Percentiles rank a stretch among this genome's conserved stretches.
Evolutionary conservation across 805 yeast genomes (phyloP).

Genomic region (Wickerhamomyces alni): DNA sequence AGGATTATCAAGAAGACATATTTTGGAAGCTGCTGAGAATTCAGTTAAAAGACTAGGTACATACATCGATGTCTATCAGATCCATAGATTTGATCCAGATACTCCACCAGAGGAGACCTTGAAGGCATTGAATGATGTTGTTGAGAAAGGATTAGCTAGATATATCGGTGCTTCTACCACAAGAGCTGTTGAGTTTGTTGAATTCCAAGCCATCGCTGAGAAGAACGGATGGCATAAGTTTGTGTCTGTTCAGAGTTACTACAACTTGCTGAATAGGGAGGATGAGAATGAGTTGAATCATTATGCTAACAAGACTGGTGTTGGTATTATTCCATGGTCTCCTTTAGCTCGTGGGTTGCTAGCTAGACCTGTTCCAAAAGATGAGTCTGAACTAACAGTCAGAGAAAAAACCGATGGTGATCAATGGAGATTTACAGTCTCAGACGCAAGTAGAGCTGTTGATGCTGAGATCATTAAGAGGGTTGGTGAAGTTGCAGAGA

Average conservation of each 20-base stretch:
- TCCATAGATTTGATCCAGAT: constrained; percentile 42
- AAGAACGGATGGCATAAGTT: constrained; percentile 51
- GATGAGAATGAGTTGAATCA: constrained; percentile 60
- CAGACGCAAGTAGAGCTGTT: constrained; percentile 6
- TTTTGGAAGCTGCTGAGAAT: constrained; percentile 35
- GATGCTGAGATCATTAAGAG: constrained; percentile 36
- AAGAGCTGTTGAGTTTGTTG: constrained; percentile 48
- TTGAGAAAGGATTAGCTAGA: constrained; percentile 38
- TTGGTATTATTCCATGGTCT: constrained; percentile 57
- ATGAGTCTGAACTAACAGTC: constrained; percentile 7
- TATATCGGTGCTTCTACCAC: constrained; percentile 62
- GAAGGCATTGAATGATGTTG: constrained; percentile 47
- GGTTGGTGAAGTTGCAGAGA: constrained; percentile 49
- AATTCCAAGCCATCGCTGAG: constrained; percentile 50
- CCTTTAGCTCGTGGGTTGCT: constrained; percentile 51
- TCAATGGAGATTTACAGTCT: neutral
- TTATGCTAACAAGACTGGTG: constrained; percentile 43
- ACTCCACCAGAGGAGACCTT: constrained; percentile 47
- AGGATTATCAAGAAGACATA: constrained; percentile 42
- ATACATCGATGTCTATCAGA: constrained; percentile 43
- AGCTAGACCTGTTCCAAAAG: constrained; percentile 36
- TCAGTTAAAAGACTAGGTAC: constrained; percentile 38
- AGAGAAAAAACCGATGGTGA: constrained; percentile 4
- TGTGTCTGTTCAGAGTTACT: constrained; percentile 51
- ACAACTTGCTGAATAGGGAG: constrained; percentile 49